Evolutionary conservation across 2,329 filamentous ascomycete species (phyloP), one percentile per base, ranked within the genome.

Genomic region (Fusarium pseudonygamai): DNA sequence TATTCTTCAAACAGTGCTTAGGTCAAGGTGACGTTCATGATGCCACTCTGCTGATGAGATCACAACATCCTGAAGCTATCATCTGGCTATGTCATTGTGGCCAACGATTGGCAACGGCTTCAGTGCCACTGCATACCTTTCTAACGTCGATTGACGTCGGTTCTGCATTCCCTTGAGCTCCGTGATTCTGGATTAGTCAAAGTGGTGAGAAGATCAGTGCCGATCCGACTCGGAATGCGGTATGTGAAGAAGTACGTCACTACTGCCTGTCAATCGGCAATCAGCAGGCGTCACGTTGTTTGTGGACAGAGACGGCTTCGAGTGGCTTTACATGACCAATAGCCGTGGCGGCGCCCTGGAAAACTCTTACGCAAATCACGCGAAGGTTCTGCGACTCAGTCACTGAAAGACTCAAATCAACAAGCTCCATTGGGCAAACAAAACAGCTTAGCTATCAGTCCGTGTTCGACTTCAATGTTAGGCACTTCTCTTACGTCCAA

Each of bases 221-320:
- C 28, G 40, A 63, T 50, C 64, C 7, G 9, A 15, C 3, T 10
- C 15, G 42, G 32, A 36, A 39, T 62, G 32, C 36, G 32, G 50
- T 46, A 64, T 24, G 39, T 52, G 8, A 36, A 28, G 12, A 46
- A 24, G 14, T 50, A 64, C 66, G 66, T 69, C 66, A 69, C 42
- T 11, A 12, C 20, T 8, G 16, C n/a, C 36, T 24, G 16, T 24
- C 12, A 40, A 50, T 49, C 16, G 16, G 20, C 7, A 34, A 39
- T 37, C 16, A 6, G 13, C 13, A 6, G 13, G 18, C 7, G 15
- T 30, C 46, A 37, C 22, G 18, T 4, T 34, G 18, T 6, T 18
- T 22, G 6, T n/a, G 20, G 28, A 18, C 5, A 39, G 28, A 32
- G 10, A n/a, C 20, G 37, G 56, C 22, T 63, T 13, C 15, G 20